Evolutionary conservation across 2,329 filamentous ascomycete genomes (phyloP), one percentile per base, ranked within the genome.

Genomic region (Tolypocladium pustulatum): DNA sequence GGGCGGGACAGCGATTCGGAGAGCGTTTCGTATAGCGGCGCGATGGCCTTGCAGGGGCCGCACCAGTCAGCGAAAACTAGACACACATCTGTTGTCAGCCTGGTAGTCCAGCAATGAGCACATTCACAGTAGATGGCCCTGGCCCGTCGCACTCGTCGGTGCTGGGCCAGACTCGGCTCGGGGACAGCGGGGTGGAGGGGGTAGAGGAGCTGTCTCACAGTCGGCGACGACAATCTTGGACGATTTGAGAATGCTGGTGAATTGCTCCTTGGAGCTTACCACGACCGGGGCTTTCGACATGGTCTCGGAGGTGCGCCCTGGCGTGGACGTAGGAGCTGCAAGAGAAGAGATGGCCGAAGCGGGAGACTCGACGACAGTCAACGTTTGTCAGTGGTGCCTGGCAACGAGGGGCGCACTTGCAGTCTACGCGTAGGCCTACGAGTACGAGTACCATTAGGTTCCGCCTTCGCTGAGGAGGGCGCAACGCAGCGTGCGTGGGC

Each of bases 51-150:
- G 82, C 91, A 96, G 68, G 91, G 89, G 38, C 78, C 86, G 69
- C 89, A 96, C 87, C 89, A 94, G 68, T 90, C 87, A 67, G 91
- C 90, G 68, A 90, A 93, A 80, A 97, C 91, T 96, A 65, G 64
- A 61, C 30, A 58, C 30, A 58, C 59, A 51, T 59, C 57, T 49
- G 56, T 32, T 22, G 61, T 67, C 52, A 68, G 65, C 57, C 34
- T 54, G 54, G 57, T 38, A 53, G 9, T 52, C 49, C 30, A n/a
- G 49, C 49, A 36, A 53, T 10, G 2, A 22, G 30, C 20, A 36
- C 49, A 30, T n/a, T 20, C 20, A 15, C n/a, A 13, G 20, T 13
- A 22, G 30, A 36, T 8, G 30, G 30, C 12, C 4, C 27, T n/a
- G 12, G n/a, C 9, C 30, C 30, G 13, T 13, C 10, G 30, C 34